Base-by-base conservation (phyloP, 768 basidiomycete genomes). In the Coprinopsis strossmayeri region DNA sequence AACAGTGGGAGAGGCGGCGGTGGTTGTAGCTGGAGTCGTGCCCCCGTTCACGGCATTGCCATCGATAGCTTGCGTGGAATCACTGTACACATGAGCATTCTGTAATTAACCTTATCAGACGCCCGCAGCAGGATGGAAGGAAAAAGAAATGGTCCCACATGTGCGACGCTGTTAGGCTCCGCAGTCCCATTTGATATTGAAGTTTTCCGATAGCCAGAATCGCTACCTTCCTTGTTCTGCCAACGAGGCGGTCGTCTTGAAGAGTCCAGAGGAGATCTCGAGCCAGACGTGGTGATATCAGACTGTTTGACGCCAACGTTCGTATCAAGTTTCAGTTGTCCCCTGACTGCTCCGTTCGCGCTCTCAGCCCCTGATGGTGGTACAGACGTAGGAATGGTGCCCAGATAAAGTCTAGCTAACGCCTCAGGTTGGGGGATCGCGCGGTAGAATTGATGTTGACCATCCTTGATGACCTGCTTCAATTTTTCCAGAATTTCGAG, bases 401-500 rank as follows among this genome's bases (percentile, higher is more conserved):
- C 87, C 49, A 78, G 65, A 64, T 85, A 89, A 48, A 85, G 65
- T 41, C 69, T 73, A 28, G 80, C 82, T 32, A 90, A 77, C 42
- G 73, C 75, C 13, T 70, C 71, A 24, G 86, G 87, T 51, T 80
- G 74, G 21, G 87, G 84, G 39, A 77, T 60, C 24, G 86, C 77
- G 20, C 77, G 76, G 61, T 78, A 90, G 55, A 80, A 70, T 48
- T 84, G 78, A 63, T 90, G 87, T 59, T 90, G 86, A 43, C 77
- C 78, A 26, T 70, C 73, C 59, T 81, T 83, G 64, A 90, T 89
- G 48, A 76, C 68, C 20, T 78, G 68, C 63, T 90, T 89, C 62
- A 90, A 79, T 48, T 79, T 79, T 65, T 88, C 79, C 51, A 90
- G 74, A 26, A 82, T 73, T 61, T 87, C 83, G 53, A 89, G 74